These are phyloP conservation scores for Ceratocystis colombiana DNA, from an alignment of 2,329 filamentous ascomycete species.

Conservation along the genomic window DNA sequence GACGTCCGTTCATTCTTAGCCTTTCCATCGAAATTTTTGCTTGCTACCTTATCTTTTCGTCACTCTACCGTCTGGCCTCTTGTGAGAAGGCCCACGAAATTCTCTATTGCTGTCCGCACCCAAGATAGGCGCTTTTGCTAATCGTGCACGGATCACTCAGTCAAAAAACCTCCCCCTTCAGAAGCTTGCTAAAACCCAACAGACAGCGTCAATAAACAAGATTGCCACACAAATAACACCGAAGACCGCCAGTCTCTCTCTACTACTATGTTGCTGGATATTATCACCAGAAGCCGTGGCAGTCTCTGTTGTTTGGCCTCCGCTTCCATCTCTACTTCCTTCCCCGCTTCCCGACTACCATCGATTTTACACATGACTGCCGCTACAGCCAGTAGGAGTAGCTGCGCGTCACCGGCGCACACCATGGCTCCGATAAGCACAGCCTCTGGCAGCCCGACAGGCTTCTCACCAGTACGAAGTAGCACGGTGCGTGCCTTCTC, in stretches of 20 bases:
- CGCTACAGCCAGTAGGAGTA: neutral
- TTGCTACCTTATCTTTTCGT: neutral
- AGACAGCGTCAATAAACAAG: neutral
- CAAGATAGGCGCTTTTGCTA: neutral
- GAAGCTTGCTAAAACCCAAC: neutral
- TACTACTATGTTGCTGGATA: constrained; percentile 19
- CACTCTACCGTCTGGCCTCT: neutral
- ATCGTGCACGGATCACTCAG: constrained; percentile 1
- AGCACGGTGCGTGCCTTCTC: constrained; percentile 42
- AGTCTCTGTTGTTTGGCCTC: constrained; percentile 15
- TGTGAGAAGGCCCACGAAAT: no score
- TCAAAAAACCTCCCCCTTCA: neutral
- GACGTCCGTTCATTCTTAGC: no score
- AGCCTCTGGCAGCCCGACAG: constrained; percentile 29
- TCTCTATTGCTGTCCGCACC: neutral
- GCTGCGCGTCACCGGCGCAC: constrained; percentile 16
- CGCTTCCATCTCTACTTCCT: constrained; percentile 23
- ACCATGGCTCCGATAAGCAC: constrained; percentile 29
- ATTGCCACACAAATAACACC: no score
- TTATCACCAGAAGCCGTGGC: constrained; percentile 21
- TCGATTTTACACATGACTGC: constrained; percentile 29
- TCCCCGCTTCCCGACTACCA: constrained; percentile 36
- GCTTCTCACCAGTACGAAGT: constrained; percentile 22
- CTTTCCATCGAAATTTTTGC: no score
- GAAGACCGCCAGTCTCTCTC: neutral